Conservation (phyloP, 2,329 filamentous ascomycete genomes). For the Pestalotiopsis sp. region DNA sequence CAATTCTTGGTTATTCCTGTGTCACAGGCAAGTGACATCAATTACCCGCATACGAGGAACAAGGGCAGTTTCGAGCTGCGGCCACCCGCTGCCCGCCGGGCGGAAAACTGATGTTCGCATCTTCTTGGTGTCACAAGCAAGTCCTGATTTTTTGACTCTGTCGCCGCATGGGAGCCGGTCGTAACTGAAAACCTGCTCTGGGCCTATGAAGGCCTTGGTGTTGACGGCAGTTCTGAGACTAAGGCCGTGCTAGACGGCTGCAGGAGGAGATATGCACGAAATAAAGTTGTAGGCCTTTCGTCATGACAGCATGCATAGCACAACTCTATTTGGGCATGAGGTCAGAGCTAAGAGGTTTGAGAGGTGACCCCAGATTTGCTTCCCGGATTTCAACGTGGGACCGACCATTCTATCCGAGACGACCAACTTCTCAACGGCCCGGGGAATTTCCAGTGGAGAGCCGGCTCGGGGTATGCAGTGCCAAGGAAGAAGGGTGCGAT, state of each 20-base stretch:
- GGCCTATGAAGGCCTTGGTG: no score
- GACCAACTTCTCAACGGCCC: no score
- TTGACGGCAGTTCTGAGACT: background rate
- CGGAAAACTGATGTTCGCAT: background rate
- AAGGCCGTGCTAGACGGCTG: background rate
- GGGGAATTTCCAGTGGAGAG: no score
- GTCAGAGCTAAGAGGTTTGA: background rate
- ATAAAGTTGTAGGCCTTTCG: background rate
- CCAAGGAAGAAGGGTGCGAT: no score
- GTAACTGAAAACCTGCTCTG: background rate
- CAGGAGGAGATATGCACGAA: background rate
- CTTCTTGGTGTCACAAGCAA: background rate
- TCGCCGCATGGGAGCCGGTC: background rate
- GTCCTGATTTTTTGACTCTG: background rate
- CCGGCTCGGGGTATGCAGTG: no score
- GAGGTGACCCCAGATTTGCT: background rate
- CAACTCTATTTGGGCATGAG: background rate
- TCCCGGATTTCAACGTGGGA: no score
- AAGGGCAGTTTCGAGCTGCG: background rate
- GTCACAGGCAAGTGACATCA: constrained; percentile 1
- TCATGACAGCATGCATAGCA: background rate
- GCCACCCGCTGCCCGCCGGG: background rate
- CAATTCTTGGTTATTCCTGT: background rate
- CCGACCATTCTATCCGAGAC: no score
- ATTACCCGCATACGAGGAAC: background rate